Percentiles rank a stretch among this genome's conserved stretches.
Evolutionary conservation across 768 basidiomycete species (phyloP).

Genomic region (Panaeolus papilionaceus): DNA sequence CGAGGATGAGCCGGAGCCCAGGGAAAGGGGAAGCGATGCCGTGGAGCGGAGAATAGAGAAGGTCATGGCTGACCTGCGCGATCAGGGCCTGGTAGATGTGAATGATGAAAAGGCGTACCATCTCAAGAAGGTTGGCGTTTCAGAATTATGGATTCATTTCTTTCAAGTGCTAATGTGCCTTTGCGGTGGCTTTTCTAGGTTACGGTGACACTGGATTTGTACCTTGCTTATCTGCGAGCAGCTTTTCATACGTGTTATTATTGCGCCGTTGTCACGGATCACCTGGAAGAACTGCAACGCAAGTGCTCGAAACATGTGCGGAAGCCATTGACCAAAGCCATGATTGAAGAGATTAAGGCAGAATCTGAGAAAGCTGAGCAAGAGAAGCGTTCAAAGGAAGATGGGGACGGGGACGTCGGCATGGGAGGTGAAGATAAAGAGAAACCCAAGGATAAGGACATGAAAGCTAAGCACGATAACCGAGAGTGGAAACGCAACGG

Average conservation of each 20-base stretch:
- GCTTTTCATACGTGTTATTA: conserved; percentile 98
- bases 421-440: conserved; percentile 41
- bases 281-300: conserved; percentile 93
- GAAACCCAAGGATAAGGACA: conserved; percentile 42
- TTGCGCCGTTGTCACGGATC: conserved; percentile 91
- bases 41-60: conserved; percentile 85
- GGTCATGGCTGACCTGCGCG: conserved; percentile 71
- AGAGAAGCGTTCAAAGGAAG: conserved; percentile 50
- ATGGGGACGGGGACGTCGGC: conserved; percentile 39
- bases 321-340: conserved; percentile 68
- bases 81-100: conserved; percentile 63
- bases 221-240: conserved; percentile 90
- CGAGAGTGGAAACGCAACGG: conserved; percentile 69
- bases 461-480: conserved; percentile 40
- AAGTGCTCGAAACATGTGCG: conserved; percentile 94
- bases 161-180: conserved; percentile 5
- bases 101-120: conserved; percentile 72
- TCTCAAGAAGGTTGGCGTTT: conserved; percentile 67
- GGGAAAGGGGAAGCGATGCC: conserved; percentile 74
- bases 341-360: conserved; percentile 65
- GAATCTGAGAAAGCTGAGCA: conserved; percentile 59
- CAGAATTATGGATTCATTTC: conserved; percentile 9
- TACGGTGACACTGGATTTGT: conserved; percentile 86
- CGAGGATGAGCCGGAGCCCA: conserved; percentile 62
- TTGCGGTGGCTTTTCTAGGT: conserved; percentile 49